Percentiles rank a stretch among this genome's conserved stretches.
These are phyloP conservation scores for Gomphus bonarii DNA, from an alignment of 1,284 basidiomycete species.

Conservation along the genomic window DNA sequence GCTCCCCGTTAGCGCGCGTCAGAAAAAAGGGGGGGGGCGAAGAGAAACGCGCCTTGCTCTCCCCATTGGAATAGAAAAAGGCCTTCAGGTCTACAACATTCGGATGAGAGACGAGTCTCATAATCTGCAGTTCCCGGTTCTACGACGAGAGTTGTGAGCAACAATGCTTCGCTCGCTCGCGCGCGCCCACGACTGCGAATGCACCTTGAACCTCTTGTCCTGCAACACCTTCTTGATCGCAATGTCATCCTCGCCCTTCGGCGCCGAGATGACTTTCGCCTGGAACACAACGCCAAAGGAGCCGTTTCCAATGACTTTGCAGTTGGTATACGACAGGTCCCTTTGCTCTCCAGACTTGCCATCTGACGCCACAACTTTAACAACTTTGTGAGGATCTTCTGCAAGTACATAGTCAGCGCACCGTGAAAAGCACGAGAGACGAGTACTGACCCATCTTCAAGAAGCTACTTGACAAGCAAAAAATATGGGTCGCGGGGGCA, in stretches of 20 bases:
- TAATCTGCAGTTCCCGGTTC: slow-evolving; percentile 99
- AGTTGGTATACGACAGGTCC: slow-evolving; percentile 92
- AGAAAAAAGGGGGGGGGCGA: slow-evolving; percentile 10
- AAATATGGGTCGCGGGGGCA: neutral
- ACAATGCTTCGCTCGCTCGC: neutral
- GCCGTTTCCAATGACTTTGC: slow-evolving; percentile 98
- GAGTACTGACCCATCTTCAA: slow-evolving; percentile 9
- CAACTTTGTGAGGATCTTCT: slow-evolving; percentile 91
- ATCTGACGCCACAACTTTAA: slow-evolving; percentile 91
- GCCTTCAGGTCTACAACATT: slow-evolving; percentile 97
- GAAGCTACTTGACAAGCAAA: neutral
- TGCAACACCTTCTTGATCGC: slow-evolving; percentile 99
- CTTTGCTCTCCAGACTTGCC: slow-evolving; percentile 87
- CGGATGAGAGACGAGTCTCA: slow-evolving; percentile 95
- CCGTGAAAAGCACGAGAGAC: neutral
- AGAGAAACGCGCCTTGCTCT: slow-evolving; percentile 63
- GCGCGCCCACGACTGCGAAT: slow-evolving; percentile 16
- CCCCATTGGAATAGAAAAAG: slow-evolving; percentile 99
- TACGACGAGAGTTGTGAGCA: slow-evolving; percentile 23
- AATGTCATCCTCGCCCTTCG: slow-evolving; percentile 72
- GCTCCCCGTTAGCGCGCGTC: slow-evolving; percentile 12
- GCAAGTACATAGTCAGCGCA: slow-evolving; percentile 17
- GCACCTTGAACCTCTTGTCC: slow-evolving; percentile 99
- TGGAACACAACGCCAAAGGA: slow-evolving; percentile 98
- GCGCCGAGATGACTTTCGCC: slow-evolving; percentile 57